A percentile compares a stretch with the other conserved stretches of the same genome.
Evolutionary conservation across 208 protist genomes (phyloP).

Genomic region (Leishmania guyanensis): DNA sequence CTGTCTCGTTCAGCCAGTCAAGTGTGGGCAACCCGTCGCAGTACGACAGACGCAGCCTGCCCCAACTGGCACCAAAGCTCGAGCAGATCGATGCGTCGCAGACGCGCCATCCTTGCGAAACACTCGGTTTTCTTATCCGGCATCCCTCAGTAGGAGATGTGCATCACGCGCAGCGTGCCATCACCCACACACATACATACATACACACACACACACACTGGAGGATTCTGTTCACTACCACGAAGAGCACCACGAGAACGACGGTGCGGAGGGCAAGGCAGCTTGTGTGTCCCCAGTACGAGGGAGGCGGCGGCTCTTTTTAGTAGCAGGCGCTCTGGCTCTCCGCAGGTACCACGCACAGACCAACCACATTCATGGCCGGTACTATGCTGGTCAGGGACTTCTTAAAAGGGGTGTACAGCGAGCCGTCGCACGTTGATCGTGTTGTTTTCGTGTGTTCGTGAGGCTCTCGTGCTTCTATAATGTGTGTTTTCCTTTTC

Average conservation of each 20-base stretch:
- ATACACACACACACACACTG: conserved; percentile 12
- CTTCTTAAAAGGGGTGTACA: not conserved
- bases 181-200: conserved; percentile 4
- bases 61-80: not conserved
- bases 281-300: conserved; percentile 20
- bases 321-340: conserved; percentile 6
- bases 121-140: not conserved
- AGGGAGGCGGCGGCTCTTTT: conserved; percentile 16
- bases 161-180: conserved; percentile 16
- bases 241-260: not conserved
- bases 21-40: too few species aligned
- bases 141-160: conserved; percentile 10
- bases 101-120: not conserved
- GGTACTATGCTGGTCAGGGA: not conserved
- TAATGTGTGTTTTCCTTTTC: not conserved
- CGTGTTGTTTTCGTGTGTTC: not conserved
- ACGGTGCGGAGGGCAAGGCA: conserved; percentile 25
- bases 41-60: too few species aligned
- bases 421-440: not conserved
- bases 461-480: not conserved
- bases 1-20: too few species aligned
- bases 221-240: conserved; percentile 14
- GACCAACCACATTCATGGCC: not conserved
- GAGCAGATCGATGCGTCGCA: not conserved
- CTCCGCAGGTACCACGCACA: conserved; percentile 1